phyloP scores from a whole-genome alignment of 306 rosid genomes.

The Cicer pinnatifidum region DNA sequence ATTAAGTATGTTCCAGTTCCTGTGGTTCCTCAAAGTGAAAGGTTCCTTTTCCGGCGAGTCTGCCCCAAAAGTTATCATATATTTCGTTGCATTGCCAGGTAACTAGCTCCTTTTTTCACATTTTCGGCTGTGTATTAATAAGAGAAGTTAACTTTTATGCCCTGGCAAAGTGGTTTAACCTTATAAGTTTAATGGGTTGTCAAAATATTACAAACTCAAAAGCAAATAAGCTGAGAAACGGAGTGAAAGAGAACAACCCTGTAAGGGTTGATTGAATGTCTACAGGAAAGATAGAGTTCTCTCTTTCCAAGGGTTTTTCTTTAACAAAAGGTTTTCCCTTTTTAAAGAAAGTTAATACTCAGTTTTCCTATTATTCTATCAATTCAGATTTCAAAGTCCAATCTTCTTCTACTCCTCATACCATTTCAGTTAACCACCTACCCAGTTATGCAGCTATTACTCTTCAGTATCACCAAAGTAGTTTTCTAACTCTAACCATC shows the following conservation, averaged over 20 bases:
- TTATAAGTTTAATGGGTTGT: conserved; percentile 33
- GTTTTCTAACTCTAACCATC: neutral
- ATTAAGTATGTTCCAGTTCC: conserved; percentile 93
- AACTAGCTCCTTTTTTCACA: conserved; percentile 4
- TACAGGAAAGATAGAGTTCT: neutral
- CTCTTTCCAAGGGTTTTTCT: neutral
- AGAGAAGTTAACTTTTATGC: conserved; percentile 12
- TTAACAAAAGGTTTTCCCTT: neutral
- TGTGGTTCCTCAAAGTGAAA: conserved; percentile 93
- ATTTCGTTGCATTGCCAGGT: conserved; percentile 98
- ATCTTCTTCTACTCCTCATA: neutral
- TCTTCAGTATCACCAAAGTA: conserved; percentile 6
- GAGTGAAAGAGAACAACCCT: neutral
- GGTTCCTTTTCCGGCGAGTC: conserved; percentile 96
- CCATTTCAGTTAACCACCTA: neutral
- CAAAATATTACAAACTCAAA: conserved; percentile 22
- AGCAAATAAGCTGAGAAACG: neutral
- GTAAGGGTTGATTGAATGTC: conserved; percentile 8
- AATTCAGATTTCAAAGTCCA: conserved; percentile 4
- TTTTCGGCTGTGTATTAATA: conserved; percentile 10
- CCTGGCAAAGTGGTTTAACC: conserved; percentile 12
- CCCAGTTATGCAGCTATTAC: neutral
- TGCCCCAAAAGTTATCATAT: conserved; percentile 88
- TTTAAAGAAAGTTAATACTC: conserved; percentile 1
- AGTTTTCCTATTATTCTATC: neutral